Evolutionary conservation across 306 rosid genomes (phyloP).

Genomic region (Inga laurina): DNA sequence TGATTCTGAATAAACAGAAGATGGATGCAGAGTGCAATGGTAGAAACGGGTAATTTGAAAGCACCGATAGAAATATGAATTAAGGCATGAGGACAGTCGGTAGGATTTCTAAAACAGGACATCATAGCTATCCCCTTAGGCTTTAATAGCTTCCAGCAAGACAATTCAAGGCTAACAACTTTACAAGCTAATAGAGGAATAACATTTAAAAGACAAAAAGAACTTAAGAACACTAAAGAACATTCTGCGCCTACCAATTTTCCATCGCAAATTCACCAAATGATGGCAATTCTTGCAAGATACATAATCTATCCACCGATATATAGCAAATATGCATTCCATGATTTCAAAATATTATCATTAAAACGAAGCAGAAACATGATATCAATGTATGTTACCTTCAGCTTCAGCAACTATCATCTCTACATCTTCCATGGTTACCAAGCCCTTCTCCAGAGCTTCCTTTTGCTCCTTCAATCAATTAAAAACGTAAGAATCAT

Average conservation of each 20-base stretch:
- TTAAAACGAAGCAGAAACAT: neutral
- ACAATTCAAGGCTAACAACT: neutral
- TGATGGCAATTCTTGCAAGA: neutral
- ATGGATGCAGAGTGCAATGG: neutral
- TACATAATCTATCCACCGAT: neutral
- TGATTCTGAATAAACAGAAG: neutral
- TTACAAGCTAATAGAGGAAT: neutral
- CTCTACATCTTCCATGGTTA: constrained; percentile 82
- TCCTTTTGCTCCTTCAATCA: constrained; percentile 71
- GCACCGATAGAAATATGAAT: neutral
- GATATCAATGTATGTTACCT: constrained; percentile 41
- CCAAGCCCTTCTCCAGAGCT: constrained; percentile 61
- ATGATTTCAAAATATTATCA: neutral
- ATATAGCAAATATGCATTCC: neutral
- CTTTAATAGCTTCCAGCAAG: neutral
- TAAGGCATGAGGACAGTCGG: neutral
- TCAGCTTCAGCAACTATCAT: constrained; percentile 79
- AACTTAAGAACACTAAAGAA: neutral
- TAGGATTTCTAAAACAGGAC: neutral
- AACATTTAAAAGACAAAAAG: neutral
- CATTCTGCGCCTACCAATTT: neutral
- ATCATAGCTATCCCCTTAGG: neutral
- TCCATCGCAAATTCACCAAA: neutral
- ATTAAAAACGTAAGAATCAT: neutral
- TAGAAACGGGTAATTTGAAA: neutral